phyloP scores from a whole-genome alignment of 1,284 basidiomycete genomes.

The Meira miltonrushii region DNA sequence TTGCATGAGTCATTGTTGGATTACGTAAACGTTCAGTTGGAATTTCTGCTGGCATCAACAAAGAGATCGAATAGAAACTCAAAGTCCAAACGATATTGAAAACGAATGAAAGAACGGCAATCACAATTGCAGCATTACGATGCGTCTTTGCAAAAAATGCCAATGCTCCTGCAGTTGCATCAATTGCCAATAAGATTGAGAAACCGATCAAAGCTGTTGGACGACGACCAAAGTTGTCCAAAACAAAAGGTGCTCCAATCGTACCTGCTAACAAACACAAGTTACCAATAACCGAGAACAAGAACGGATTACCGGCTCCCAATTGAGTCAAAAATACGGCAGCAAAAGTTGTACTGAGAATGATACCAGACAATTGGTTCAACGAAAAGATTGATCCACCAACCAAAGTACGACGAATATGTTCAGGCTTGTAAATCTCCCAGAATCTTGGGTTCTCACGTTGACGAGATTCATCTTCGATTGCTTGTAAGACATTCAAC shows the following conservation, averaged over 20 bases:
- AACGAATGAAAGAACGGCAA: constrained; percentile 34
- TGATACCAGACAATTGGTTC: constrained; percentile 41
- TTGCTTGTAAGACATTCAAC: constrained; percentile 23
- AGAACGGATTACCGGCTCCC: constrained; percentile 29
- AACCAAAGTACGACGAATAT: constrained; percentile 32
- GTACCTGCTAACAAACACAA: constrained; percentile 29
- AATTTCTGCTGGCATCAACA: constrained; percentile 38
- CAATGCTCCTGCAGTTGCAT: constrained; percentile 25
- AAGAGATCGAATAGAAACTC: constrained; percentile 39
- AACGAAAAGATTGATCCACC: constrained; percentile 38
- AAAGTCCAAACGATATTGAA: constrained; percentile 43
- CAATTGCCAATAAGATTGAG: constrained; percentile 27
- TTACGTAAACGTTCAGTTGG: constrained; percentile 34
- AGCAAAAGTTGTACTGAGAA: constrained; percentile 37
- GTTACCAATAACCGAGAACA: constrained; percentile 31
- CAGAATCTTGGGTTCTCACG: constrained; percentile 27
- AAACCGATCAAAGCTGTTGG: constrained; percentile 33
- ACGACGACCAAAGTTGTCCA: constrained; percentile 33
- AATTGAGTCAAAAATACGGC: constrained; percentile 36
- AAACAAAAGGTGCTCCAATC: constrained; percentile 28
- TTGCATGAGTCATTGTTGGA: constrained; percentile 41
- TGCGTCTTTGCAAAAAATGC: constrained; percentile 20
- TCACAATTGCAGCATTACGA: constrained; percentile 15
- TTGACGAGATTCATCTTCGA: constrained; percentile 23
- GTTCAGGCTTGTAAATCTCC: constrained; percentile 33